phyloP scores from a whole-genome alignment of 768 basidiomycete species.

The Leucosporidium scottii region DNA sequence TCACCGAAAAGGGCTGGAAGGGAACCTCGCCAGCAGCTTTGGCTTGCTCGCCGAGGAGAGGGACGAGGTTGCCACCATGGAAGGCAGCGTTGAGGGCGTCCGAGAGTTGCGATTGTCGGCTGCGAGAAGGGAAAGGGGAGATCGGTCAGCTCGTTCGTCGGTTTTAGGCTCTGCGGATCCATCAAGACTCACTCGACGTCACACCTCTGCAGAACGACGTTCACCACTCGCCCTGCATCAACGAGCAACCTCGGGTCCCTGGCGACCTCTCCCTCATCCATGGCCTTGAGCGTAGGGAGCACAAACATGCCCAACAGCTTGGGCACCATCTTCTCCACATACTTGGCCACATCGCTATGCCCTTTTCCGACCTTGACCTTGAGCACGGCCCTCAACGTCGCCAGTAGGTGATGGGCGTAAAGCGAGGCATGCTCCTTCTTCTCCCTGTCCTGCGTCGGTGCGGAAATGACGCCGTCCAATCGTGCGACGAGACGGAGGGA shows the following conservation, averaged over 20 bases:
- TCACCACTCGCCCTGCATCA: conserved; percentile 61
- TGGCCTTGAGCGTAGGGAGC: conserved; percentile 38
- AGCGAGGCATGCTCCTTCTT: conserved; percentile 50
- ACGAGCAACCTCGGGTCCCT: conserved; percentile 54
- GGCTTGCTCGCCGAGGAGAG: not conserved
- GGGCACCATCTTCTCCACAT: conserved; percentile 67
- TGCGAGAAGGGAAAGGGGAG: not conserved
- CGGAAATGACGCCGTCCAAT: conserved; percentile 49
- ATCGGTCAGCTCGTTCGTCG: too few species aligned
- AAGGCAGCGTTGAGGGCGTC: conserved; percentile 13
- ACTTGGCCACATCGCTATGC: conserved; percentile 68
- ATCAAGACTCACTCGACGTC: conserved; percentile 54
- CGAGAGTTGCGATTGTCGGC: conserved; percentile 16
- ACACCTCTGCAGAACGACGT: conserved; percentile 59
- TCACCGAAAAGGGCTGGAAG: conserved; percentile 17
- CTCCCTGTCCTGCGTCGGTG: not conserved
- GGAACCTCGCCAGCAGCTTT: not conserved
- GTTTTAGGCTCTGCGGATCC: too few species aligned
- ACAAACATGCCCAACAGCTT: conserved; percentile 61
- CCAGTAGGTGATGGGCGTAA: conserved; percentile 76
- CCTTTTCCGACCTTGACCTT: conserved; percentile 47
- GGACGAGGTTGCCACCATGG: not conserved
- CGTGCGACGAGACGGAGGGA: conserved; percentile 69
- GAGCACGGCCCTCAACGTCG: conserved; percentile 60
- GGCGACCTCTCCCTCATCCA: conserved; percentile 39